Base-by-base conservation (phyloP, 768 basidiomycete genomes). In the Cytidiella melzeri region DNA sequence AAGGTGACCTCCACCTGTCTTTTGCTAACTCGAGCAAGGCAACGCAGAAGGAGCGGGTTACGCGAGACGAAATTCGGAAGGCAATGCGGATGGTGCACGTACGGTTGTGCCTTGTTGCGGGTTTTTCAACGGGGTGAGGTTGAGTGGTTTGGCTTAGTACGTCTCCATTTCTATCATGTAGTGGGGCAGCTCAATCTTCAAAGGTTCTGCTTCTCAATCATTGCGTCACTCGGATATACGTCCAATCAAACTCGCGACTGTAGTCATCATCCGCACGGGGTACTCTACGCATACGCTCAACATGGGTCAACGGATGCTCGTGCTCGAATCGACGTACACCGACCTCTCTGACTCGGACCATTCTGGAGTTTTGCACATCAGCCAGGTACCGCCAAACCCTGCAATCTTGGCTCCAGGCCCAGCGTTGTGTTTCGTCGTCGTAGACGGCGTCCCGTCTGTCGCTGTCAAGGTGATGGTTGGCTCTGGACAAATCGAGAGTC, bases 241-340 rank as follows among this genome's bases (percentile, higher is more conserved):
- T n/a, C n/a, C n/a, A n/a, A n/a, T n/a, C n/a, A 51, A 69, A 67
- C 30, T 68, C 80, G 3, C 70, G 65, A n/a, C n/a, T 15, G 82
- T 83, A 6, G 67, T 83, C 7, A 57, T 85, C 46, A 74, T 86
- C 48, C 74, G 84, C 37, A 72, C 80, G 4, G 87, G 87, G 0
- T 90, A 87, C 71, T 85, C 86, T 10, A 90, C 88, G 4, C 89
- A 90, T 64, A 72, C 77, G 5, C 83, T 90, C 71, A 83, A 81
- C 67, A 88, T 88, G 84, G 87, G 84, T 4, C 80, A 85, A 66
- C 79, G 88, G 11, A 79, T 74, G 60, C 69, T 91, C 42, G 77
- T 90, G 66, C 77, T 92, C 23, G 72, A 78, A 38, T 65, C 64
- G 24, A 73, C 81, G 1, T 84, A 80, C 64, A 84, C 80, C 3